Base-by-base conservation (phyloP, 2,329 filamentous ascomycete species). In the Raffaelea ambrosiae region DNA sequence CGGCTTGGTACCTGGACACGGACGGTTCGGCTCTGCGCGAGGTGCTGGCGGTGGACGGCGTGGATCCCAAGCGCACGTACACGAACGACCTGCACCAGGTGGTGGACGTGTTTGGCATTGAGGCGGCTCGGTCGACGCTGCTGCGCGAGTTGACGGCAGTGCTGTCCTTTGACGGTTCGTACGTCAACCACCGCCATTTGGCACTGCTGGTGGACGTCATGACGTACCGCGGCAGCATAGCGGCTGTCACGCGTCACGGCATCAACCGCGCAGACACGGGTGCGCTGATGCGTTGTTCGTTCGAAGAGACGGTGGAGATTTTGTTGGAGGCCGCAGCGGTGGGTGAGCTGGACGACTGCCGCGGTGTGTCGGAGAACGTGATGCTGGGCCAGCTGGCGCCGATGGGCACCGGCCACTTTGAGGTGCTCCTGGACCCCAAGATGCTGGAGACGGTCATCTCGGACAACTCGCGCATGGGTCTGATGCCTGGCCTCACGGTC, bases 281-380 rank as follows among this genome's bases (percentile, higher is more conserved):
- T 73, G 94, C 93, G 10, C 76, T 98, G 59, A 98, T 98, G 93
- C 86, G 93, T 66, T 98, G 94, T 75, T 98, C 93, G 2, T 98
- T 98, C 69, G 93, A 98, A 69, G 94, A 98, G 67, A 98, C 93
- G 1, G 93, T 98, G 38, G 94, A 98, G 63, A 98, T 98, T 73
- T 74, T 98, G 46, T 81, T 98, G 19, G 93, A 98, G 63, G 94
- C 93, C 52, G 93, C 93, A 21, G 88, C 89, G 16, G 88, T 88
- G 44, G 93, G 93, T 63, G 93, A 98, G 66, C 77, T 98, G 29
- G 93, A 98, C 62, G 93, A 98, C 67, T 98, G 94, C 71, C 86
- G 89, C 51, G 93, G 93, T 75, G 91, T 98, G 44, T 97, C 93
- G 16, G 93, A 98, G 70, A 98, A 98, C 70, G 84, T 98, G 63